A percentile compares a stretch with the other conserved stretches of the same genome.
Evolutionary conservation across 495 filamentous ascomycete species (phyloP).

Genomic region (Neurospora terricola): DNA sequence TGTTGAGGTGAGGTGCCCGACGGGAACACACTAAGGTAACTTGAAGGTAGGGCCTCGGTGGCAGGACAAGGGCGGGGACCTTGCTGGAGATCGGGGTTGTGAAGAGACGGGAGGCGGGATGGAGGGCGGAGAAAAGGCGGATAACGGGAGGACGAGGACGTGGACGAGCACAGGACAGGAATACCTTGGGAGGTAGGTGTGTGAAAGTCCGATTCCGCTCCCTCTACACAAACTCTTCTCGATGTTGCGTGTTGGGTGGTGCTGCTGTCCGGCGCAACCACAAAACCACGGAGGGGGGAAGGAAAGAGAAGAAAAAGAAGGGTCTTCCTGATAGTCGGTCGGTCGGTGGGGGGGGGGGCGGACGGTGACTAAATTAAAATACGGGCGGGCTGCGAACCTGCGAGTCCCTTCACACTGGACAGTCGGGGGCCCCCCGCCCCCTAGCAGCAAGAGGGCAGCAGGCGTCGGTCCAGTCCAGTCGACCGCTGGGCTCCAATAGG

Average conservation of each 20-base stretch:
- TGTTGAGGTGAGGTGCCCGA: not conserved
- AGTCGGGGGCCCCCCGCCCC: not conserved
- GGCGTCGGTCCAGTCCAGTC: not conserved
- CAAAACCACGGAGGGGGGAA: slow-evolving; percentile 3
- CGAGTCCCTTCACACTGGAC: slow-evolving; percentile 6
- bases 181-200: not conserved
- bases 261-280: slow-evolving; percentile 7
- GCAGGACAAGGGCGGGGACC: not conserved
- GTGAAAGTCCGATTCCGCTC: not conserved
- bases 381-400: slow-evolving; percentile 2
- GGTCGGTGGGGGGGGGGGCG: not conserved
- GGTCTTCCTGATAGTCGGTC: not conserved
- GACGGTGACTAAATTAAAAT: slow-evolving; percentile 15
- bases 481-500: not conserved
- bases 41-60: not conserved
- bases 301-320: slow-evolving; percentile 4
- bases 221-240: not conserved
- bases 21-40: not conserved
- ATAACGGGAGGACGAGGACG: not conserved
- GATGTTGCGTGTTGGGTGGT: slow-evolving; percentile 3
- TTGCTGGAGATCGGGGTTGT: not conserved
- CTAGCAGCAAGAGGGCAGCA: not conserved
- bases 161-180: not conserved
- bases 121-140: not conserved
- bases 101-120: not conserved